Base-by-base conservation (phyloP, 1,284 basidiomycete genomes). In the Apiotrichum gracile region DNA sequence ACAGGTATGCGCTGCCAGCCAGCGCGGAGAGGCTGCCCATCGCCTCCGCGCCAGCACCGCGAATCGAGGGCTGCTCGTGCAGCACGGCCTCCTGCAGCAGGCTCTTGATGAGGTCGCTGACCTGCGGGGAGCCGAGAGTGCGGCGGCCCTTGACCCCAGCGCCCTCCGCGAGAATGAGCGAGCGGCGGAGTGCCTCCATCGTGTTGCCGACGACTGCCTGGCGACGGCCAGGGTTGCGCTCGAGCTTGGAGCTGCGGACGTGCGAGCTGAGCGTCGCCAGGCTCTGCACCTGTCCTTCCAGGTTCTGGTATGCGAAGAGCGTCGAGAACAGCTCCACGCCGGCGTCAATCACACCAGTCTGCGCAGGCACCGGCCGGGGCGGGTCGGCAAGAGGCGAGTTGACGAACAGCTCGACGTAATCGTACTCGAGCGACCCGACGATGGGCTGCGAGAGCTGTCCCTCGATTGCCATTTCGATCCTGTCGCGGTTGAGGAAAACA, bases 221-320 rank as follows among this genome's bases (percentile, higher is more conserved):
- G 67, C 86, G 88, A n/a, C 94, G 79, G 0, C 91, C 94, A 0
- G 85, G 81, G 67, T 97, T 97, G 71, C 83, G 86, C 55, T 97
- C 94, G 26, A 92, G 79, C 69, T 88, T 91, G 4, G 82, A 78
- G 5, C 90, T 92, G 19, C 82, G 80, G 3, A 82, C 81, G 26
- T 82, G 76, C 34, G 69, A 70, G 17, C 78, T 74, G 31, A 96
- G 79, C 51, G 86, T 82, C 0, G 82, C 82, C 39, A 96, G 77
- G 0, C 83, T 81, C 40, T 84, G 82, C 0, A 82, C 78, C 40
- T 86, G 85, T 0, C 85, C 81, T 10, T 83, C 72, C 5, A 85
- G 75, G 62, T 88, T 87, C 72, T 96, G 91, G 33, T 85, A 76
- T 0, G 89, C 85, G 14, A 97, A 81, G 16, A 96, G 76, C 24